Conservation (phyloP, 2,329 filamentous ascomycete genomes). For the Ascocoryne sarcoides region DNA sequence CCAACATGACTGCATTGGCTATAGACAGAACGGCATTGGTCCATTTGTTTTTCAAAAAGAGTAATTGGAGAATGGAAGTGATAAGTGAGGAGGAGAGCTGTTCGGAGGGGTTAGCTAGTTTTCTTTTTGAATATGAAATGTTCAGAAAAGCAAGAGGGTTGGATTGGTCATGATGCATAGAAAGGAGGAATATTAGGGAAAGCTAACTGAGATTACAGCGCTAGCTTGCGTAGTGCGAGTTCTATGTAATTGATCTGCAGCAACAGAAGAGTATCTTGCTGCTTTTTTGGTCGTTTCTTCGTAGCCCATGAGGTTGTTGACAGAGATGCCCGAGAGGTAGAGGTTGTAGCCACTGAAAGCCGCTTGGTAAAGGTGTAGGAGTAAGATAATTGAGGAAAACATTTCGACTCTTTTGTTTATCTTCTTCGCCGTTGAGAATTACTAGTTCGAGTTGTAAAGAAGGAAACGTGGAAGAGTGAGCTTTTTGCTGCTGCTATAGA, state of each 20-base stretch:
- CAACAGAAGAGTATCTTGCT: constrained; percentile 36
- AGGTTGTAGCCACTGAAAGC: constrained; percentile 35
- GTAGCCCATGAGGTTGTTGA: constrained; percentile 36
- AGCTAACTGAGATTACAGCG: constrained; percentile 31
- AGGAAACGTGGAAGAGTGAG: too few species aligned
- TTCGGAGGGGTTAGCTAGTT: neutral
- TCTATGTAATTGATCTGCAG: constrained; percentile 34
- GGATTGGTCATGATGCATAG: neutral
- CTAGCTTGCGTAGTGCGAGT: constrained; percentile 37
- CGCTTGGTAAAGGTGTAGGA: constrained; percentile 33
- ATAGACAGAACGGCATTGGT: constrained; percentile 1
- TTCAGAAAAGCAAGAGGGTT: neutral
- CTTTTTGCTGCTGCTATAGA: too few species aligned
- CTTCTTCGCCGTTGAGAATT: too few species aligned
- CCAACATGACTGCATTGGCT: constrained; percentile 15
- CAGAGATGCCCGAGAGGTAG: constrained; percentile 34
- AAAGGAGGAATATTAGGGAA: constrained; percentile 6
- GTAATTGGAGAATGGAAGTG: constrained; percentile 5
- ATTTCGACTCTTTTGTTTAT: too few species aligned
- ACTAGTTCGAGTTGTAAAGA: too few species aligned
- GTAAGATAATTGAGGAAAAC: too few species aligned
- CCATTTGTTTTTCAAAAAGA: neutral
- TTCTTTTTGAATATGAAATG: too few species aligned
- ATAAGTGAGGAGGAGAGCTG: constrained; percentile 13
- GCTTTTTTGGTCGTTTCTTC: constrained; percentile 36